Percentiles rank a stretch among this genome's conserved stretches.
These are phyloP conservation scores for Clitopilus hobsonii DNA, from an alignment of 768 basidiomycete species.

Conservation along the genomic window DNA sequence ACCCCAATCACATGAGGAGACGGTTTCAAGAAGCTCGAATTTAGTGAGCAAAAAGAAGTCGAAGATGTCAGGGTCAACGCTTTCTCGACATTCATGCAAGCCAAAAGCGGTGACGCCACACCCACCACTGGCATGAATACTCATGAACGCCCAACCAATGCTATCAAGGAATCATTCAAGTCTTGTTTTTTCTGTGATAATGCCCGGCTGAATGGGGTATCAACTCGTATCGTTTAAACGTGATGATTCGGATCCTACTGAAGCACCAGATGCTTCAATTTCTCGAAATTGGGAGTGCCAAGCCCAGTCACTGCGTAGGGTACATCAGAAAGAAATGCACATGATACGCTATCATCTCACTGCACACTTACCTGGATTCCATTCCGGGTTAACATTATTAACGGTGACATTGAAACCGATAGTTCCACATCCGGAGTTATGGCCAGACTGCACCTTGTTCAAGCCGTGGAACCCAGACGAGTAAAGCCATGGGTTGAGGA, in stretches of 20 bases:
- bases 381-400: conserved; percentile 25
- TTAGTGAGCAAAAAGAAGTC: not conserved
- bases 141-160: not conserved
- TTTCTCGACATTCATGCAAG: not conserved
- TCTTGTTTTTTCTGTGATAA: no score
- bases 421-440: conserved; percentile 43
- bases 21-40: not conserved
- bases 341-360: conserved; percentile 1
- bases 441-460: conserved; percentile 19
- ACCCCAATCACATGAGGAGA: not conserved
- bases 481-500: conserved; percentile 20
- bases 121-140: not conserved
- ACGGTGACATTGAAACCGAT: conserved; percentile 25
- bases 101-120: not conserved
- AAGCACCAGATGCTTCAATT: conserved; percentile 33
- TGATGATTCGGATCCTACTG: not conserved
- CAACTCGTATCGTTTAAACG: no score
- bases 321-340: not conserved
- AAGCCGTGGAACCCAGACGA: conserved; percentile 9
- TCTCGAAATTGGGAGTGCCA: conserved; percentile 49
- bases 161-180: no score
- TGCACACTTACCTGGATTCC: conserved; percentile 49
- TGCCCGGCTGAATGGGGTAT: not conserved
- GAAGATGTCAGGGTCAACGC: not conserved
- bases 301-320: conserved; percentile 42